Percentiles rank a stretch among this genome's conserved stretches.
Conservation (phyloP, 2,329 filamentous ascomycete species). For the Xylaria sp. region DNA sequence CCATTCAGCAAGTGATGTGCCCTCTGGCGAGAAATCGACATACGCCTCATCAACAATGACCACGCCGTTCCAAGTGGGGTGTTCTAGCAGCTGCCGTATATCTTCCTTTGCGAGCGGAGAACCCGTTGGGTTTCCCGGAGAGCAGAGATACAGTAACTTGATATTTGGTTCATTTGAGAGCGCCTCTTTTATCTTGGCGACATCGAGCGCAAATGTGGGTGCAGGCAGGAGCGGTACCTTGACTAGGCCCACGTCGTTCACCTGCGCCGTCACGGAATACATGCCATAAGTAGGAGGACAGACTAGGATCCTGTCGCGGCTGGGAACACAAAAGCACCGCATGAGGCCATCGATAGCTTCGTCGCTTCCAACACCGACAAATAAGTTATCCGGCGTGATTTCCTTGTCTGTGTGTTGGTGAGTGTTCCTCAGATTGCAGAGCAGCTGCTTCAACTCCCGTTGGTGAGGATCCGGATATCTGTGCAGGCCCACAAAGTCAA, state of each 20-base stretch:
- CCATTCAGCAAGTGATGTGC: conserved; percentile 87
- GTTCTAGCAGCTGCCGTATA: conserved; percentile 77
- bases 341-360: conserved; percentile 96
- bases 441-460: conserved; percentile 80
- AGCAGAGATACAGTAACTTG: conserved; percentile 93
- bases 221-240: conserved; percentile 82
- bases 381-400: conserved; percentile 84
- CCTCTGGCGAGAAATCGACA: conserved; percentile 86
- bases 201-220: conserved; percentile 78
- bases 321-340: conserved; percentile 90
- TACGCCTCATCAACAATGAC: conserved; percentile 96
- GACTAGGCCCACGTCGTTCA: conserved; percentile 89
- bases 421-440: conserved; percentile 89
- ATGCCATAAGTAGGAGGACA: conserved; percentile 99
- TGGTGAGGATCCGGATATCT: conserved; percentile 98
- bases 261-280: conserved; percentile 93
- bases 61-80: conserved; percentile 94
- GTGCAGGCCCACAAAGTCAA: conserved; percentile 85
- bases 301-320: conserved; percentile 87
- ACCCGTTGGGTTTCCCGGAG: conserved; percentile 93
- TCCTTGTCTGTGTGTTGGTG: conserved; percentile 79
- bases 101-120: conserved; percentile 79
- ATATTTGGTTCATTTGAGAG: conserved; percentile 71
- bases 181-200: conserved; percentile 71
- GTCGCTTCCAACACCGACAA: conserved; percentile 95